Percentiles rank a stretch among this genome's conserved stretches.
Conservation (phyloP, 2,329 filamentous ascomycete species). For the Neurospora sp. region DNA sequence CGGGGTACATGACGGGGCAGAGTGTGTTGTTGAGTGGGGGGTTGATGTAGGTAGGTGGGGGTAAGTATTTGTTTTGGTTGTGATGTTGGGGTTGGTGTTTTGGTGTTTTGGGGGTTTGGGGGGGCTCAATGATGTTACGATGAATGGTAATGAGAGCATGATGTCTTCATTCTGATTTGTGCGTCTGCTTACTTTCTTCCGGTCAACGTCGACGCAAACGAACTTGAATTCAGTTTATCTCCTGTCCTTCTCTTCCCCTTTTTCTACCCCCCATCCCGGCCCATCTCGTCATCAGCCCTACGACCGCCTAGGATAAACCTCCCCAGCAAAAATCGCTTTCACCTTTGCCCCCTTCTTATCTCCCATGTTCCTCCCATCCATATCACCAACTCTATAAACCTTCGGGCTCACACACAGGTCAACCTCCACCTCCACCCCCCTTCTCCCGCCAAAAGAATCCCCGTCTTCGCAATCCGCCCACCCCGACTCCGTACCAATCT, state of each 20-base stretch:
- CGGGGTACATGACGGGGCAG: constrained; percentile 51
- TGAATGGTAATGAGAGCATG: neutral
- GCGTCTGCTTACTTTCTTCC: neutral
- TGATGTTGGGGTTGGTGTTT: neutral
- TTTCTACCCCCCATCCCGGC: neutral
- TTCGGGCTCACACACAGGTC: constrained; percentile 9
- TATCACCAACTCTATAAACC: constrained; percentile 8
- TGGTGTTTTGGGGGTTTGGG: neutral
- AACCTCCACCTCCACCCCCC: constrained; percentile 2
- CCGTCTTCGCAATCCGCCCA: constrained; percentile 11
- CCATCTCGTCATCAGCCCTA: neutral
- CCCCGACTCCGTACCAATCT: constrained; percentile 5
- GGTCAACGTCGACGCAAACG: neutral
- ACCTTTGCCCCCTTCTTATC: constrained; percentile 1
- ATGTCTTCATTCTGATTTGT: neutral
- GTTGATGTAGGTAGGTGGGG: constrained; percentile 30
- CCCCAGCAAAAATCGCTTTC: constrained; percentile 4
- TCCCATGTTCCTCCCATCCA: neutral
- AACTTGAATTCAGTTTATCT: neutral
- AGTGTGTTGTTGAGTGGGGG: constrained; percentile 43
- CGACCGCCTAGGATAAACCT: constrained; percentile 7
- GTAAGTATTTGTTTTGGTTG: neutral
- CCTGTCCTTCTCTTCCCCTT: neutral
- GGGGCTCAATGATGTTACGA: neutral
- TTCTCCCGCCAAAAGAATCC: neutral